Percentiles rank a stretch among this genome's conserved stretches.
Conservation (phyloP, 257 asterid species). For the Solanum neorickii region DNA sequence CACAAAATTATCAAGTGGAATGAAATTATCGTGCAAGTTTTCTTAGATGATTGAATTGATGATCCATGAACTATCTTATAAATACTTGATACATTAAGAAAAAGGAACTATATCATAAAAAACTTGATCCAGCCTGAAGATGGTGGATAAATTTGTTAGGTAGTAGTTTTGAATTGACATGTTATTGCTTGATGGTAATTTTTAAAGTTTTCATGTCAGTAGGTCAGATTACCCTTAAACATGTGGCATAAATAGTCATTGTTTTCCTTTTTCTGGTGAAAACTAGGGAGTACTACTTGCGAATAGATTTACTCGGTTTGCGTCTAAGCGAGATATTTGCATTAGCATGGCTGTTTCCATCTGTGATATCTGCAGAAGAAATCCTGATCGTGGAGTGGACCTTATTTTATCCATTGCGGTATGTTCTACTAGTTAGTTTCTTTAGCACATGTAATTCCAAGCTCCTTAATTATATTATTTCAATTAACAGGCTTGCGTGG, state of each 20-base stretch:
- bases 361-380: constrained; percentile 76
- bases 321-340: constrained; percentile 48
- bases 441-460: constrained; percentile 11
- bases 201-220: background rate
- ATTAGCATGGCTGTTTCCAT: constrained; percentile 81
- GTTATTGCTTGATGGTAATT: background rate
- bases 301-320: constrained; percentile 28
- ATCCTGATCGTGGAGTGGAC: constrained; percentile 98
- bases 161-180: background rate
- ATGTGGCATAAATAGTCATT: background rate
- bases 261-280: constrained; percentile 7
- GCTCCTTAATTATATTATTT: constrained; percentile 19
- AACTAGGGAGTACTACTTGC: constrained; percentile 66
- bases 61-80: background rate
- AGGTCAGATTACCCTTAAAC: background rate
- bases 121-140: background rate
- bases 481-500: constrained; percentile 68
- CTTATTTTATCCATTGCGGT: constrained; percentile 89
- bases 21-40: background rate
- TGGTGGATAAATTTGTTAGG: background rate
- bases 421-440: constrained; percentile 20
- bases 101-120: background rate
- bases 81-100: background rate
- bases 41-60: background rate
- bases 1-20: background rate